Evolutionary conservation across 495 filamentous ascomycete species (phyloP).

Genomic region (Pyrenula aspistea): DNA sequence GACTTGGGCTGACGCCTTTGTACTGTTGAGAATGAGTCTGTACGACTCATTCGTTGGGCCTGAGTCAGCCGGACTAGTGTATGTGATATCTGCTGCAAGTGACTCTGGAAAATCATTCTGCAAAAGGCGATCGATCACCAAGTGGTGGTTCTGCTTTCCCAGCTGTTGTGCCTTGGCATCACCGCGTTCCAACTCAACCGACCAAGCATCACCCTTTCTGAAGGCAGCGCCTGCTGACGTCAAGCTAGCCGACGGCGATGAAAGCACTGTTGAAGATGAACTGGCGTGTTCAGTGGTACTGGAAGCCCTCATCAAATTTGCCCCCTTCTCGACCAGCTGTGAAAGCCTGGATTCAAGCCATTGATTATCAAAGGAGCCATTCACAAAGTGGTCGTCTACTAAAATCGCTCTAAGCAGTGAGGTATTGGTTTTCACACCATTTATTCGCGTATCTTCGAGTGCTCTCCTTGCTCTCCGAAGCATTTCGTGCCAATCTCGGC

Average conservation of each 20-base stretch:
- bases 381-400: constrained; percentile 30
- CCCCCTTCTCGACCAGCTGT: constrained; percentile 21
- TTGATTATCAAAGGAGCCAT: constrained; percentile 36
- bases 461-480: constrained; percentile 40
- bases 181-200: constrained; percentile 30
- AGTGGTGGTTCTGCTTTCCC: constrained; percentile 22
- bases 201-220: constrained; percentile 45
- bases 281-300: background rate
- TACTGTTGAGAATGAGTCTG: constrained; percentile 27
- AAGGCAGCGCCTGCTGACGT: constrained; percentile 28
- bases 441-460: constrained; percentile 37
- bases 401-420: constrained; percentile 40
- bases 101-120: constrained; percentile 47
- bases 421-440: constrained; percentile 44
- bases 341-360: constrained; percentile 42
- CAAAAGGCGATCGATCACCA: constrained; percentile 38
- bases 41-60: constrained; percentile 5
- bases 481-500: constrained; percentile 32
- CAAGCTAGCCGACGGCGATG: background rate
- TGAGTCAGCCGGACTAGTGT: constrained; percentile 24
- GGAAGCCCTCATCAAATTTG: constrained; percentile 10
- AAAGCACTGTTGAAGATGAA: background rate
- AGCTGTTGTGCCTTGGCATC: constrained; percentile 3
- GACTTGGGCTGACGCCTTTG: constrained; percentile 35
- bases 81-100: constrained; percentile 40